Base-by-base conservation (phyloP, 768 basidiomycete species). In the Boletus speciosus region DNA sequence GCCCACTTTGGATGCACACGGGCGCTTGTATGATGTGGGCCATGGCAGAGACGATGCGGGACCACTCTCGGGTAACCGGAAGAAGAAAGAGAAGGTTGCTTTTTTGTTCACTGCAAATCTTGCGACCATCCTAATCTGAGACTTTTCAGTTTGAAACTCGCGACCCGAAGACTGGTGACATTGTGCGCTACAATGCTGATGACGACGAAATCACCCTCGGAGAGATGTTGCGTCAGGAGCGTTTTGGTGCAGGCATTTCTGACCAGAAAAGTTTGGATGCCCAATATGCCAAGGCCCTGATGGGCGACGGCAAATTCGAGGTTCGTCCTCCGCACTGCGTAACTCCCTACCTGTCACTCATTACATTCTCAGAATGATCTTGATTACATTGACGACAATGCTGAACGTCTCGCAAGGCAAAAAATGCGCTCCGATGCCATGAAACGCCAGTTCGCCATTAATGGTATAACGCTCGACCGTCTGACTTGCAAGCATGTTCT, bases 301-400 rank as follows among this genome's bases (percentile, higher is more conserved):
- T 91, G 76, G 81, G 84, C 4, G 96, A 98, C 68, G 85, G 85
- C 5, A 89, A 88, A 62, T 99, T 93, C 66, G 73, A 91, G 75
- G 93, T 91, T 59, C 42, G 78, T 57, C 21, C 8, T 48, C 6
- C 36, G 14, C 23, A 7, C 4, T 19, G 21, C 16, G 14, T 5
- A 2, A 39, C 29, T 44, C 10, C 12, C 34, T 40, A 8, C 1
- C 25, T 21, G 10, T 47, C 21, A 23, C 21, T 38, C 27, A 55
- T 49, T 19, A 14, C 23, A 14, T 39, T 52, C 39, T 10, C 51
- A 93, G 88, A 87, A 88, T 59, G 83, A 95, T 62, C 74, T 95
- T 32, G 97, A 98, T 43, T 98, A 98, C 61, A 87, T 97, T 58
- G 97, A 99, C 60, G 97, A 98, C 59, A 96, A 98, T 67, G 94